Base-by-base conservation (phyloP, 1,139 yeast species). In the Yamadazyma mexicana region DNA sequence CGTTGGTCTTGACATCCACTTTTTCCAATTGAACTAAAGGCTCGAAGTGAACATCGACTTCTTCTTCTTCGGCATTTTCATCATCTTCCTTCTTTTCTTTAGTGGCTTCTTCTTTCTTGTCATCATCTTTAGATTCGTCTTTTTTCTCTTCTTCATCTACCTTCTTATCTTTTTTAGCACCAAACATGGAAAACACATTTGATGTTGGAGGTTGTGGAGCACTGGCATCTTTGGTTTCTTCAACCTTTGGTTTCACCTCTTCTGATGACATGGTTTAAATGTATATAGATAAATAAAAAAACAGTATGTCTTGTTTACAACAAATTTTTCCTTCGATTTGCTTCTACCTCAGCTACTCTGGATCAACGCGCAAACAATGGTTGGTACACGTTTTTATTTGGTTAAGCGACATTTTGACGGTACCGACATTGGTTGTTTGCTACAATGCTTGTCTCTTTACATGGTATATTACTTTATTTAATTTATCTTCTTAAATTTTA, bases 1-100 rank as follows among this genome's bases (percentile, higher is more conserved):
- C 98, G 68, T 89, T 87, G 56, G 98, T 91, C 74, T 89, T 91
- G 51, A 91, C 96, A 23, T 92, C 98, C 39, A 92, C 98, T 43
- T 57, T 56, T 70, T 91, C 97, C 56, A 92, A 81, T 66, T 87
- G 87, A 47, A 92, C 97, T 52, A 92, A 74, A 40, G 98, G 98
- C 70, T 92, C 97, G 57, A 92, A 94, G 65, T 92, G 96, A 45
- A 92, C 94, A 56, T 92, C 98, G 46, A 88, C 91, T 49, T 88
- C 87, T 64, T 87, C 97, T 58, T 86, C 92, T 17, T 77, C 94
- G 41, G 83, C 96, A 14, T 73, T 84, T 33, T 69, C 83, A 2
- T 69, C 79, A 5, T 67, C 77, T 16, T 66, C 68, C 18, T 61
- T 59, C 41, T 62, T 59, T 31, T 56, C 58, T 32, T 55, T 52